Evolutionary conservation across 73 alveolate genomes (phyloP).

Genomic region (Symbiodinium pilosum): DNA sequence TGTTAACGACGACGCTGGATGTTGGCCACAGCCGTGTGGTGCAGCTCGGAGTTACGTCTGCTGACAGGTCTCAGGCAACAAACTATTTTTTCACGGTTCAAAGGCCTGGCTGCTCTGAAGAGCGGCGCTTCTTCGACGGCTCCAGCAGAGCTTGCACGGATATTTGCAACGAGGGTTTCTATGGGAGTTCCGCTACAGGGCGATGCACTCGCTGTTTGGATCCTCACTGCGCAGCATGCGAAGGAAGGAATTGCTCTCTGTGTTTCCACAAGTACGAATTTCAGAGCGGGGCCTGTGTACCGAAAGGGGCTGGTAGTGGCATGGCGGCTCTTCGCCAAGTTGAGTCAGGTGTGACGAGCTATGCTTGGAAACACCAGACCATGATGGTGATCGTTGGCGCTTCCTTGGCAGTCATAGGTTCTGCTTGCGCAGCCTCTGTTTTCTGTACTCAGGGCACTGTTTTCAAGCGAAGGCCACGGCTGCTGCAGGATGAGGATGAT

Average conservation of each 20-base stretch:
- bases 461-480: background rate
- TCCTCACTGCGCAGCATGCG: slow-evolving; percentile 17
- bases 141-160: slow-evolving; percentile 6
- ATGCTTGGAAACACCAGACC: slow-evolving; percentile 21
- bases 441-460: background rate
- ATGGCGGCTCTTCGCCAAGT: background rate
- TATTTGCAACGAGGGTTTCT: slow-evolving; percentile 60
- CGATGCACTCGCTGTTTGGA: slow-evolving; percentile 74
- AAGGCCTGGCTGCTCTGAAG: slow-evolving; percentile 40
- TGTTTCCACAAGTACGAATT: slow-evolving; percentile 48
- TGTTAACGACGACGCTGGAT: slow-evolving; percentile 41
- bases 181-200: slow-evolving; percentile 58
- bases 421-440: background rate
- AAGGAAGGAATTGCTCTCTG: background rate
- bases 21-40: slow-evolving; percentile 70
- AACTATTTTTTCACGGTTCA: slow-evolving; percentile 50
- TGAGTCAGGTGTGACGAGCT: slow-evolving; percentile 26
- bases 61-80: background rate
- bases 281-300: slow-evolving; percentile 25
- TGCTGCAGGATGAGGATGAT: slow-evolving; percentile 4
- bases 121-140: slow-evolving; percentile 74
- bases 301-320: slow-evolving; percentile 23
- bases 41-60: slow-evolving; percentile 59
- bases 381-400: background rate
- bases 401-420: background rate